A percentile compares a stretch with the other conserved stretches of the same genome.
Conservation (phyloP, 768 basidiomycete species). For the Xanthoconium stramineum region DNA sequence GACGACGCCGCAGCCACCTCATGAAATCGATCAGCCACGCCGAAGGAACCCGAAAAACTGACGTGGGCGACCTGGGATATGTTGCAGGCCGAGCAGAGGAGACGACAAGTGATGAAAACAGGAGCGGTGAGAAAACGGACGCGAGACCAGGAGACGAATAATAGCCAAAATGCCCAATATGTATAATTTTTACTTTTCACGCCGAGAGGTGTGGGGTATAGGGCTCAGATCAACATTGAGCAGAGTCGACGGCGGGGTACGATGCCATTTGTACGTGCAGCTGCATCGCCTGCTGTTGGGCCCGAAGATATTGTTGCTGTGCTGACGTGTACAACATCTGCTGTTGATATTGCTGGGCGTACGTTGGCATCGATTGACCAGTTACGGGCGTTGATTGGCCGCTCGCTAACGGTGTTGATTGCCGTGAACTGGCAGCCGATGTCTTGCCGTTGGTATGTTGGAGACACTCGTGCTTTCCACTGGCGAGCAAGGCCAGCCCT, state of each 20-base stretch:
- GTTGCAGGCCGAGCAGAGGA: slow-evolving; percentile 28
- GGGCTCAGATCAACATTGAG: slow-evolving; percentile 16
- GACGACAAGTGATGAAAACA: slow-evolving; percentile 4
- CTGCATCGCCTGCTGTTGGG: slow-evolving; percentile 29
- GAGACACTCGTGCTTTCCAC: slow-evolving; percentile 62
- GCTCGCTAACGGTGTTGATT: slow-evolving; percentile 31
- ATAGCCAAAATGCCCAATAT: slow-evolving; percentile 34
- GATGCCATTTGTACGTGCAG: slow-evolving; percentile 26
- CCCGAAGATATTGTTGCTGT: slow-evolving; percentile 36
- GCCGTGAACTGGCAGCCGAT: slow-evolving; percentile 31
- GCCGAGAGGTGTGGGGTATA: slow-evolving; percentile 13
- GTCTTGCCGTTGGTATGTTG: slow-evolving; percentile 32
- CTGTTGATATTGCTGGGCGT: slow-evolving; percentile 35
- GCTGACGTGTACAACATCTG: slow-evolving; percentile 37
- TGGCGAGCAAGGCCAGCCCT: slow-evolving; percentile 80
- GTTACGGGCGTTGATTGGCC: slow-evolving; percentile 33
- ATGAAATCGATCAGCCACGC: slow-evolving; percentile 6
- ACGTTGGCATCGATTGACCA: slow-evolving; percentile 29
- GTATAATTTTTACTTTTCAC: slow-evolving; percentile 37
- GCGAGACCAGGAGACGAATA: slow-evolving; percentile 13
- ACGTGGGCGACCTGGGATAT: slow-evolving; percentile 30
- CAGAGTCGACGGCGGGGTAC: slow-evolving; percentile 18
- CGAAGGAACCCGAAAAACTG: not conserved
- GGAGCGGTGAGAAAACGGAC: slow-evolving; percentile 6
- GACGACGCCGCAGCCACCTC: not conserved